Conservation (phyloP, 2,329 filamentous ascomycete genomes). For the Penicillium corylophilum region DNA sequence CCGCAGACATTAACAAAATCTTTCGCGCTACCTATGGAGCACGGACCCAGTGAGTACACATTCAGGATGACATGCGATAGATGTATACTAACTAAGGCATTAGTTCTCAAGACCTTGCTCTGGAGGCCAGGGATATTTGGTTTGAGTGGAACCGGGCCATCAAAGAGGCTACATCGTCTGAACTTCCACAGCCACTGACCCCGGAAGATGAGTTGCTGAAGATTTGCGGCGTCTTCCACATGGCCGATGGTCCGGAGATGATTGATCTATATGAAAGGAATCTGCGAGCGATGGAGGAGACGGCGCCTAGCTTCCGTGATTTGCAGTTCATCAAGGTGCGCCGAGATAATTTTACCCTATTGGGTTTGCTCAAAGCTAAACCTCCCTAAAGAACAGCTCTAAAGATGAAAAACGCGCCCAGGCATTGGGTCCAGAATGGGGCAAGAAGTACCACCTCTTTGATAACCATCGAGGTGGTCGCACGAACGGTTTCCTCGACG, state of each 20-base stretch:
- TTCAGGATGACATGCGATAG: neutral
- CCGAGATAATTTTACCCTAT: neutral
- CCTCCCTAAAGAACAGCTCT: neutral
- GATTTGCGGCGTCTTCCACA: slow-evolving; percentile 18
- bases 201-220: slow-evolving; percentile 21
- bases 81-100: neutral
- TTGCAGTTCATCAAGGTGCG: neutral
- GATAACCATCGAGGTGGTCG: neutral
- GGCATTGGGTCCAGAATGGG: neutral
- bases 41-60: neutral
- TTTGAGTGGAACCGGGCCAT: neutral
- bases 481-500: neutral
- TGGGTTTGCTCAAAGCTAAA: neutral
- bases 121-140: neutral
- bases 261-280: neutral
- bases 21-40: neutral
- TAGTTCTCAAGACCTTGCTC: neutral
- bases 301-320: neutral
- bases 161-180: neutral
- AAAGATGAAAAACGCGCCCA: neutral
- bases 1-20: neutral
- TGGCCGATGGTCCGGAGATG: slow-evolving; percentile 15
- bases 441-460: neutral
- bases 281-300: neutral
- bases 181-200: slow-evolving; percentile 8